phyloP scores from a whole-genome alignment of 139 green algal species.

The Chlamydomonas schloesseri region DNA sequence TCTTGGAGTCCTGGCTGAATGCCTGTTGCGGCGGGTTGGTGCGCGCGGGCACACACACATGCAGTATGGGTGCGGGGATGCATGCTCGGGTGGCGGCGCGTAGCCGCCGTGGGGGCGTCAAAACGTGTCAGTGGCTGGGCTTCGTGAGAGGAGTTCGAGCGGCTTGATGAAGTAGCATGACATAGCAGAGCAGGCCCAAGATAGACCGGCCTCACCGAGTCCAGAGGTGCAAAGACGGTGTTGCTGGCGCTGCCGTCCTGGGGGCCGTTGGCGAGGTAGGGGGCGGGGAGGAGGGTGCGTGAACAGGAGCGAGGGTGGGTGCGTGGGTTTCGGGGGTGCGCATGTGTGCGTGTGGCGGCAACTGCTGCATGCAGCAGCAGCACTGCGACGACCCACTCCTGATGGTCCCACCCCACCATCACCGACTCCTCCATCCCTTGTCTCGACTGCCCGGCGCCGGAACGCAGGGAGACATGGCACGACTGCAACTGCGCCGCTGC shows the following conservation, averaged over 20 bases:
- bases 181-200: neutral
- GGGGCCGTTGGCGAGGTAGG: neutral
- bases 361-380: neutral
- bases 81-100: too few species aligned
- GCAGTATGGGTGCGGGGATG: too few species aligned
- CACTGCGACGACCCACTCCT: too few species aligned
- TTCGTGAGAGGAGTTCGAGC: too few species aligned
- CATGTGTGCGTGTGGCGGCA: too few species aligned
- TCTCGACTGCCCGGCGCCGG: too few species aligned
- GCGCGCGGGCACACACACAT: too few species aligned
- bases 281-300: too few species aligned
- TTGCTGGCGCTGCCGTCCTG: neutral
- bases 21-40: neutral
- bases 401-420: too few species aligned
- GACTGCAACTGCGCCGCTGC: too few species aligned
- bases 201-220: neutral
- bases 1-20: neutral
- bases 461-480: too few species aligned
- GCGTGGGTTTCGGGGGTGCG: neutral
- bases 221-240: neutral
- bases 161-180: neutral
- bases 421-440: too few species aligned
- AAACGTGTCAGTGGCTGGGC: neutral
- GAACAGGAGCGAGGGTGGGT: neutral
- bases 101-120: neutral